These are phyloP conservation scores for Oehlia diaphana DNA, from an alignment of 192 early-diverging fungal genomes.

Conservation along the genomic window DNA sequence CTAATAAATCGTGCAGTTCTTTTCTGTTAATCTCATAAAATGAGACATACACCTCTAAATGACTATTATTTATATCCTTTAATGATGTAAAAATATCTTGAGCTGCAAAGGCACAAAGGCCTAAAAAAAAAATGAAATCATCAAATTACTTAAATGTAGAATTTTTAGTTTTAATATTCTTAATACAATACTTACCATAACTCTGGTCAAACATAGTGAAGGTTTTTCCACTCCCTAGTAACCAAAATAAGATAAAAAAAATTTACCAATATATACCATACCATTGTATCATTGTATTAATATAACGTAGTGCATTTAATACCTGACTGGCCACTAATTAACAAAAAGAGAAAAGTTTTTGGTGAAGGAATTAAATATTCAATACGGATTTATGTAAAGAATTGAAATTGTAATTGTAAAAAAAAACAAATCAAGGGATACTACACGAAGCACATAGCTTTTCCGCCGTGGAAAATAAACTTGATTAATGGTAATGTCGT, in stretches of 20 bases:
- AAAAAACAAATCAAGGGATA: slow-evolving; percentile 40
- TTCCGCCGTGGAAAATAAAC: slow-evolving; percentile 93
- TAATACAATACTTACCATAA: slow-evolving; percentile 52
- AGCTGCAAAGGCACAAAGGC: slow-evolving; percentile 87
- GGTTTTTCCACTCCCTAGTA: slow-evolving; percentile 86
- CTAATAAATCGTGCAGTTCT: slow-evolving; percentile 93
- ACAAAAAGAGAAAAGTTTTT: not conserved
- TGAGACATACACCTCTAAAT: slow-evolving; percentile 80
- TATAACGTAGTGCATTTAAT: not conserved
- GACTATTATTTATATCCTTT: slow-evolving; percentile 62
- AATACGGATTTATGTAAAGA: not conserved
- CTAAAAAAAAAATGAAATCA: slow-evolving; percentile 1
- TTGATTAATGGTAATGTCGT: slow-evolving; percentile 93
- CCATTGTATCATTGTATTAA: not conserved
- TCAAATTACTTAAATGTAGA: not conserved
- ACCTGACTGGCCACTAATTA: slow-evolving; percentile 73
- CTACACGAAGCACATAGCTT: slow-evolving; percentile 99
- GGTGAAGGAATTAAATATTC: slow-evolving; percentile 20
- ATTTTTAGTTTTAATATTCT: not conserved
- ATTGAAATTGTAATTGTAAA: not conserved
- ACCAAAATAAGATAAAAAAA: no score
- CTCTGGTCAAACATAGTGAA: slow-evolving; percentile 92
- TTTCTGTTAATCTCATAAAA: slow-evolving; percentile 97
- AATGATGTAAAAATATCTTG: slow-evolving; percentile 86
- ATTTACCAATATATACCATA: not conserved